These are phyloP conservation scores for Escallonia herrerae DNA, from an alignment of 129 eudicot species.

Conservation along the genomic window DNA sequence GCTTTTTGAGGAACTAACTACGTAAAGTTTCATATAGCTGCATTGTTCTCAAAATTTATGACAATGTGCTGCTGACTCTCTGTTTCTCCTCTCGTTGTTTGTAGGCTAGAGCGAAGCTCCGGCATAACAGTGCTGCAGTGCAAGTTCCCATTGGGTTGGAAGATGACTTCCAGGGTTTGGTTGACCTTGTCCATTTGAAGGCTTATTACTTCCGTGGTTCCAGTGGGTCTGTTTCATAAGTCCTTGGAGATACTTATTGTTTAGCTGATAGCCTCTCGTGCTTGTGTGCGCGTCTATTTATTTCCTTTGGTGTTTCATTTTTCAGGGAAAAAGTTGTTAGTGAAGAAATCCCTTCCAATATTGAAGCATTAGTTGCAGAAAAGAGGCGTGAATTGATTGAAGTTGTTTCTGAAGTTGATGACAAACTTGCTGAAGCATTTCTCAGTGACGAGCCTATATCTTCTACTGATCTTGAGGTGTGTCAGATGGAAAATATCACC, in stretches of 20 bases:
- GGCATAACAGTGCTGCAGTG: conserved; percentile 97
- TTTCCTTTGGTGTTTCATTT: background rate
- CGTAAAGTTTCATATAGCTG: no score
- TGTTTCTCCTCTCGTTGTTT: conserved; percentile 1
- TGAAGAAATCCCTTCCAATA: conserved; percentile 70
- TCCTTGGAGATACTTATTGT: conserved; percentile 1
- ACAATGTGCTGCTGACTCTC: background rate
- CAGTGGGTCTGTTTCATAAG: conserved; percentile 62
- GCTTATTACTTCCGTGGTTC: conserved; percentile 88
- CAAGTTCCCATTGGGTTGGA: conserved; percentile 97
- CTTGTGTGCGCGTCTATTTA: conserved; percentile 2
- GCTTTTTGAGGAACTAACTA: no score
- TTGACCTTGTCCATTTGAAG: conserved; percentile 83
- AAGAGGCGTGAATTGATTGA: conserved; percentile 88
- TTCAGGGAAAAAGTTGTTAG: conserved; percentile 67
- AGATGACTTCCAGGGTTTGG: conserved; percentile 86
- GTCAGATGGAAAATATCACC: conserved; percentile 3
- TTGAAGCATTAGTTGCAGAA: conserved; percentile 61
- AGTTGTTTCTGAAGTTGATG: conserved; percentile 95
- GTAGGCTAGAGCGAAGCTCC: conserved; percentile 87
- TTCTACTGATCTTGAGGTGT: conserved; percentile 85
- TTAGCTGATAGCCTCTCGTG: background rate
- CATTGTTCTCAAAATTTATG: no score
- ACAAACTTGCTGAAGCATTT: conserved; percentile 80
- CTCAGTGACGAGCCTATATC: conserved; percentile 88